phyloP scores from a whole-genome alignment of 164 flowering plant species.

The Dillenia suffruticosa region DNA sequence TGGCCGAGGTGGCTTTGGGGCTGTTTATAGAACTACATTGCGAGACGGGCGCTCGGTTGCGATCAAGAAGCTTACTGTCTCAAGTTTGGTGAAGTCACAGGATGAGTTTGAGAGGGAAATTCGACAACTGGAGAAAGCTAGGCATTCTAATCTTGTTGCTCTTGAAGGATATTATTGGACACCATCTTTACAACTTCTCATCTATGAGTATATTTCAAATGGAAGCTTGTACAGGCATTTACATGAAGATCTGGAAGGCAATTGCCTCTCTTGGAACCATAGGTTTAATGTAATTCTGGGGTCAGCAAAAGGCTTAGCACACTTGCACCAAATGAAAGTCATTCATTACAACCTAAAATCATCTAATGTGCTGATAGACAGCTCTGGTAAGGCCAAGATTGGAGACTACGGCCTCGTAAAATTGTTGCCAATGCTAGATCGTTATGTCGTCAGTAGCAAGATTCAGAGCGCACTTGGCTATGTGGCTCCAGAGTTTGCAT shows the following conservation, averaged over 20 bases:
- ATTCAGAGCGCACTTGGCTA: constrained; percentile 97
- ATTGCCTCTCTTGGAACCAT: constrained; percentile 67
- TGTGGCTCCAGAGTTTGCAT: constrained; percentile 98
- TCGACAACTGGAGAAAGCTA: constrained; percentile 64
- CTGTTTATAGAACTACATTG: constrained; percentile 71
- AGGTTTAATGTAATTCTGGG: constrained; percentile 81
- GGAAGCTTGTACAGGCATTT: constrained; percentile 79
- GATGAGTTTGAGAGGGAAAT: constrained; percentile 90
- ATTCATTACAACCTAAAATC: constrained; percentile 91
- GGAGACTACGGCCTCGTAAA: constrained; percentile 88
- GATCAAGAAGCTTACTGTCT: constrained; percentile 81
- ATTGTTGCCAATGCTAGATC: constrained; percentile 77
- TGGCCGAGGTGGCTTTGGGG: constrained; percentile 95
- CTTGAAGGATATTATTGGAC: constrained; percentile 98
- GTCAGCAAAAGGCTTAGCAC: constrained; percentile 71
- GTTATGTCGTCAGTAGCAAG: constrained; percentile 84
- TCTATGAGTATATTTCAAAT: constrained; percentile 64
- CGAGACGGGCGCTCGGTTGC: constrained; percentile 77
- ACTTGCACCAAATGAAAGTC: constrained; percentile 60
- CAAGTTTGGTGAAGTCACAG: constrained; percentile 80
- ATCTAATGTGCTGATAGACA: constrained; percentile 65
- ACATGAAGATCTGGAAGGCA: constrained; percentile 50
- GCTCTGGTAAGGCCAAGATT: constrained; percentile 65
- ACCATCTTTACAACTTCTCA: constrained; percentile 78
- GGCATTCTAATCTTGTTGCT: constrained; percentile 67